These are phyloP conservation scores for Symbiodinium natans DNA, from an alignment of 73 alveolate genomes.

Conservation along the genomic window DNA sequence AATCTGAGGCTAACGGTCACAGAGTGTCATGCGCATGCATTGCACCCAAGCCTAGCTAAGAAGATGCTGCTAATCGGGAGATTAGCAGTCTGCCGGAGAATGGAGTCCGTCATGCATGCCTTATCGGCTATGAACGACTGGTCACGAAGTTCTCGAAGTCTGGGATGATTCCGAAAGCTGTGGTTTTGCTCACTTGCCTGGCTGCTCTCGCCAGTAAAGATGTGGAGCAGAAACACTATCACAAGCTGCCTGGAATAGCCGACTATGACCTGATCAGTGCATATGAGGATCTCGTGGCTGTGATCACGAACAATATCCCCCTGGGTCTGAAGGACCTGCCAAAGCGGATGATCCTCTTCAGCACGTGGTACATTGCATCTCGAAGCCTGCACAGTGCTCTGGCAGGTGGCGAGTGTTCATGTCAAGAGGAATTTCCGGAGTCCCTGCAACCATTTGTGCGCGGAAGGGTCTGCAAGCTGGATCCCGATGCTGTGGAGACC, in stretches of 20 bases:
- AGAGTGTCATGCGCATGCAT: too few relatives aligned
- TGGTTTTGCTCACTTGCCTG: background rate
- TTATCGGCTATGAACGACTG: background rate
- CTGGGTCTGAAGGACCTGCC: conserved; percentile 8
- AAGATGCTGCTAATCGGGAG: too few relatives aligned
- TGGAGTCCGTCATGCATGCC: background rate
- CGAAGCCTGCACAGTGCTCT: conserved; percentile 70
- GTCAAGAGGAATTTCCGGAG: background rate
- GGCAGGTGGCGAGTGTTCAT: conserved; percentile 38
- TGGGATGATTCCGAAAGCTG: background rate
- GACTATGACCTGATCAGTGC: conserved; percentile 72
- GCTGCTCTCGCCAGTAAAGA: background rate
- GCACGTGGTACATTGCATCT: conserved; percentile 75
- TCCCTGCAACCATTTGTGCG: background rate
- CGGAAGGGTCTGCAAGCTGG: conserved; percentile 74
- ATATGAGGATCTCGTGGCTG: conserved; percentile 15
- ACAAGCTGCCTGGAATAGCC: conserved; percentile 40
- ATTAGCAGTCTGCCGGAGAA: background rate
- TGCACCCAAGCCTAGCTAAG: too few relatives aligned
- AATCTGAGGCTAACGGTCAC: too few relatives aligned
- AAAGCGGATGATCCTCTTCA: conserved; percentile 45
- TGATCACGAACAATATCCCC: background rate
- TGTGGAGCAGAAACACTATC: background rate
- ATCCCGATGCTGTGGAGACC: conserved; percentile 22
- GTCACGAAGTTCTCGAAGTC: background rate